Conservation (phyloP, 495 filamentous ascomycete genomes). For the Hypoxylon crocopeplum region DNA sequence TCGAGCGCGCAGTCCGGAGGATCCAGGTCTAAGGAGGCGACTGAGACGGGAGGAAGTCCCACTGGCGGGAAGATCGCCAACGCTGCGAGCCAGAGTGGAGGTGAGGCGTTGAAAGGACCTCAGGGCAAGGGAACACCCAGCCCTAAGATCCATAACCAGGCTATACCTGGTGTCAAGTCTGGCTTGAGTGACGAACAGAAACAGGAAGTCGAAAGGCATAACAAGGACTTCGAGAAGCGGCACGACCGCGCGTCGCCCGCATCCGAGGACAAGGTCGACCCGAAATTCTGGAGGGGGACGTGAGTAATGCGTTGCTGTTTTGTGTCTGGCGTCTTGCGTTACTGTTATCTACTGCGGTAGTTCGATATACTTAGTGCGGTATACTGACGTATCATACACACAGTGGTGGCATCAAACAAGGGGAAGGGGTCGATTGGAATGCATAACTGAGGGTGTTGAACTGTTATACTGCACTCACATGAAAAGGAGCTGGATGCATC, state of each 20-base stretch:
- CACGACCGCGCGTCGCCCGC: constrained; percentile 50
- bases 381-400: constrained; percentile 7
- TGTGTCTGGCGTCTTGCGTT: background rate
- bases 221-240: constrained; percentile 57
- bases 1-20: constrained; percentile 53
- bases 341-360: background rate
- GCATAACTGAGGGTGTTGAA: constrained; percentile 12
- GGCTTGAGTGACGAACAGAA: constrained; percentile 54
- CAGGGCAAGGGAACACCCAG: constrained; percentile 43
- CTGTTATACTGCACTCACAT: constrained; percentile 1
- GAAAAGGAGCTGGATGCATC: background rate
- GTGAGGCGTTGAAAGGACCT: constrained; percentile 51
- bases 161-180: constrained; percentile 41
- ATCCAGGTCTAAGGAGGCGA: constrained; percentile 54
- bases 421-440: constrained; percentile 33
- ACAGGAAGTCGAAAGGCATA: constrained; percentile 59
- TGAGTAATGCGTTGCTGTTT: constrained; percentile 22
- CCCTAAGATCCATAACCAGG: constrained; percentile 56
- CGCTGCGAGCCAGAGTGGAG: constrained; percentile 47
- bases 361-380: background rate
- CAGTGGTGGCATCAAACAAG: constrained; percentile 29
- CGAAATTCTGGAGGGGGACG: constrained; percentile 54
- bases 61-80: constrained; percentile 42
- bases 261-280: constrained; percentile 55
- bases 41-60: constrained; percentile 41